Evolutionary conservation across 2,329 filamentous ascomycete species (phyloP).

Genomic region (Diaporthe batatas): DNA sequence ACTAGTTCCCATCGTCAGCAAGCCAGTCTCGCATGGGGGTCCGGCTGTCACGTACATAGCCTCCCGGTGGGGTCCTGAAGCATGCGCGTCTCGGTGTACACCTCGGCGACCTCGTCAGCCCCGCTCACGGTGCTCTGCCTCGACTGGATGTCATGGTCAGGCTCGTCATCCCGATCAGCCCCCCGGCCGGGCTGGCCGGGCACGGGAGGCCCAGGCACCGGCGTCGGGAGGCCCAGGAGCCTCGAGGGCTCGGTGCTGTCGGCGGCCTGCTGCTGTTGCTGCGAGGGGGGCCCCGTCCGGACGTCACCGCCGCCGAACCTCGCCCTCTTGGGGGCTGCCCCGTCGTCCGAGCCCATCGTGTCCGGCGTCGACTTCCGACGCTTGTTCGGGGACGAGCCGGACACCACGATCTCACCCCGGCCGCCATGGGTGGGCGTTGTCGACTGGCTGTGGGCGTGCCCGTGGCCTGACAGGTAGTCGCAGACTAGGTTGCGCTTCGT

Average conservation of each 20-base stretch:
- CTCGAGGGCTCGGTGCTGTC: constrained; percentile 48
- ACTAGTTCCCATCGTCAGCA: constrained; percentile 53
- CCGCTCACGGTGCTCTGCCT: constrained; percentile 58
- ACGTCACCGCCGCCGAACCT: constrained; percentile 37
- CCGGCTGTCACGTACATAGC: constrained; percentile 59
- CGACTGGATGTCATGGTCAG: constrained; percentile 51
- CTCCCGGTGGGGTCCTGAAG: constrained; percentile 70
- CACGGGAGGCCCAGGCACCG: constrained; percentile 2
- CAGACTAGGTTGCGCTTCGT: constrained; percentile 64
- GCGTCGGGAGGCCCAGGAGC: constrained; percentile 48
- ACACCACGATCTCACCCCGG: constrained; percentile 49
- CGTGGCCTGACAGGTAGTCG: constrained; percentile 54
- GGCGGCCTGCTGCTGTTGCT: background rate
- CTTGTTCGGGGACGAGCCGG: constrained; percentile 44
- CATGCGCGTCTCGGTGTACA: constrained; percentile 69
- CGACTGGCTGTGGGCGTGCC: constrained; percentile 46
- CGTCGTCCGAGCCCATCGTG: constrained; percentile 29
- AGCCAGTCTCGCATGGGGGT: background rate
- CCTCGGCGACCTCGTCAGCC: constrained; percentile 67
- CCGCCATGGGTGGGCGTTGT: constrained; percentile 43
- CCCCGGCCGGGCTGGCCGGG: constrained; percentile 39
- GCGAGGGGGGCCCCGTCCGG: background rate
- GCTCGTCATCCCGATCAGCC: constrained; percentile 41
- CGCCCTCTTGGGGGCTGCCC: constrained; percentile 30
- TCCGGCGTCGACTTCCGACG: constrained; percentile 40